Base-by-base conservation (phyloP, 2,329 filamentous ascomycete genomes). In the Hypomyces perniciosus region DNA sequence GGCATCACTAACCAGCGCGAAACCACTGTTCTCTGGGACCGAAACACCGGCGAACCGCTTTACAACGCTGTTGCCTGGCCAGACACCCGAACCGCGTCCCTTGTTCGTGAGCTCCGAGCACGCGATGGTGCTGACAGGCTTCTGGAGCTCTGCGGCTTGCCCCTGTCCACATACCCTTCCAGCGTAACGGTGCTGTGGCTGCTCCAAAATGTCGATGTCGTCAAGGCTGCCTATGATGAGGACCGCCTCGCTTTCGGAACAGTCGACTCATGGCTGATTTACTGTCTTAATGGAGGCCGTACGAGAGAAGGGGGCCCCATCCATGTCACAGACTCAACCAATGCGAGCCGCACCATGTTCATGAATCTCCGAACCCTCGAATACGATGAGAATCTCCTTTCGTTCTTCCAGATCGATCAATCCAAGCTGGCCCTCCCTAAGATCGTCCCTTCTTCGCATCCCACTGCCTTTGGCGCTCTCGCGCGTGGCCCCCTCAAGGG, bases 1-100 rank as follows among this genome's bases (percentile, higher is more conserved):
- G 90, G 90, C 51, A 87, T 96, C 65, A 95, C 90, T 53, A 95
- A 91, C 70, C 90, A 96, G 73, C 84, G 90, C 65, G 90, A 96
- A 69, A 95, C 90, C 1, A 88, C 86, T 2, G 76, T 95, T 1
- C 84, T 90, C 28, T 95, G 90, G 90, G 88, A 96, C 67, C 80
- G 77, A 61, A 77, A 79, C 58, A 93, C 88, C 1, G 90, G 90
- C 56, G 79, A 93, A 66, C 83, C 89, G 4, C 73, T 96, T 12
- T 79, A 88, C 72, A 90, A 92, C 62, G 90, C 90, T 52, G 86
- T 96, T 54, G 90, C 90, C 41, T 96, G 90, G 90, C 86, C 90
- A 30, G 90, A 96, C 65, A 95, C 90, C 30, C 79, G 90, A 47
- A 92, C 88, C 47, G 77, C 79, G 44, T 57, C 65, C 7, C 72